Conservation (phyloP, 2,329 filamentous ascomycete genomes). For the Colletotrichum theobromicola region DNA sequence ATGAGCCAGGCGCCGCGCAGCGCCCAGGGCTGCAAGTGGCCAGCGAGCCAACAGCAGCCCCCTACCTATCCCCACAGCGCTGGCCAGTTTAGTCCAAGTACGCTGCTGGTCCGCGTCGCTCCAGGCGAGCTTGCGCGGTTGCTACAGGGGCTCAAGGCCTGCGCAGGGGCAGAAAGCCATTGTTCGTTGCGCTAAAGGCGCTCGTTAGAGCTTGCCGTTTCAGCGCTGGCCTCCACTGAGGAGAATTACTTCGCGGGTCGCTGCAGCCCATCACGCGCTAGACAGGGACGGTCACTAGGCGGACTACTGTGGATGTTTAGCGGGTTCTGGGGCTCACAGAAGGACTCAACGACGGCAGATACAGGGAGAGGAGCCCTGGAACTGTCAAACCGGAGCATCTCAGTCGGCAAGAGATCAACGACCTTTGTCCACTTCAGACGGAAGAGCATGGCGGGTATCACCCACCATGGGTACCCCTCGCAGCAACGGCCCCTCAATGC, state of each 20-base stretch:
- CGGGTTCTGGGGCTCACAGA: background rate
- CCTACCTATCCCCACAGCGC: constrained; percentile 5
- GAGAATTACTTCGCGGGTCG: background rate
- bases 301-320: background rate
- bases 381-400: background rate
- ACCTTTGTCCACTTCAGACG: constrained; percentile 8
- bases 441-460: background rate
- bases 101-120: background rate
- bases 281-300: background rate
- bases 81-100: background rate
- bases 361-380: background rate
- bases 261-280: background rate
- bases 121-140: constrained; percentile 1
- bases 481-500: background rate
- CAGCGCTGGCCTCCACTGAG: constrained; percentile 3
- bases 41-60: background rate
- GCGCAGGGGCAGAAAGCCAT: background rate
- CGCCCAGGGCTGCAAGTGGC: constrained; percentile 4
- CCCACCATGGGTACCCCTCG: background rate
- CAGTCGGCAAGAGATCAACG: background rate
- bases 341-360: background rate
- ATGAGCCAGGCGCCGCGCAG: background rate
- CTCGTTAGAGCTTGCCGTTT: constrained; percentile 10
- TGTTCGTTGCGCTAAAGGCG: constrained; percentile 13
- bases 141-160: background rate